A percentile compares a stretch with the other conserved stretches of the same genome.
Conservation (phyloP, 371 early-diverging fungal species). For the Saksenaea vasiformis region DNA sequence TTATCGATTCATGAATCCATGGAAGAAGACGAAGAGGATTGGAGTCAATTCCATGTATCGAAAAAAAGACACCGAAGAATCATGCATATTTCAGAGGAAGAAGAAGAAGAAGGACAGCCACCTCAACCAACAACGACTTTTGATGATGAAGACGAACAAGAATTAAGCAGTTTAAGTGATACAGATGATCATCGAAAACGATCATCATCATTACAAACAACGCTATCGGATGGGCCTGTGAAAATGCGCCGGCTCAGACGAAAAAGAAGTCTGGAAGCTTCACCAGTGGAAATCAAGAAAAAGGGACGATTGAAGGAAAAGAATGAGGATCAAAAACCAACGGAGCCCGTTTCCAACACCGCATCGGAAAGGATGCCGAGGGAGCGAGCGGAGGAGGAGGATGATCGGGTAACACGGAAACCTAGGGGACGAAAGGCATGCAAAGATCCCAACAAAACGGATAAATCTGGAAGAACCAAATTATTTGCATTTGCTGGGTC, state of each 20-base stretch:
- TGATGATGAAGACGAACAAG: not conserved
- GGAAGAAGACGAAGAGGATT: slow-evolving; percentile 4
- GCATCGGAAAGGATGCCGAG: not conserved
- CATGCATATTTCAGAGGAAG: slow-evolving; percentile 13
- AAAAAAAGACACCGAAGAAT: not conserved
- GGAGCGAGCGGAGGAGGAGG: not conserved
- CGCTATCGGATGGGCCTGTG: not conserved
- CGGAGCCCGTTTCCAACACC: not conserved
- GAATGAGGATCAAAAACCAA: not conserved
- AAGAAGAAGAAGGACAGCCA: slow-evolving; percentile 23
- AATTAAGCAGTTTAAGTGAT: not conserved
- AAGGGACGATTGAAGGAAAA: slow-evolving; percentile 12
- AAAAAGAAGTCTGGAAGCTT: not conserved
- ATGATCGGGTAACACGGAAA: not conserved
- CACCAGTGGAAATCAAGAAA: not conserved
- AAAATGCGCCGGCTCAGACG: not conserved
- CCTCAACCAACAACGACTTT: not conserved
- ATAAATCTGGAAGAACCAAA: slow-evolving; percentile 57
- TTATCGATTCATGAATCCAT: not conserved
- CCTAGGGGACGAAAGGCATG: slow-evolving; percentile 21
- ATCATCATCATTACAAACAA: not conserved
- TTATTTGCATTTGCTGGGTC: slow-evolving; percentile 48
- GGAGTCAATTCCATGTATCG: not conserved
- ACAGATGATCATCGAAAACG: not conserved
- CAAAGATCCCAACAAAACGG: slow-evolving; percentile 48